Conservation (phyloP, 495 filamentous ascomycete species). For the Aspergillus nanangensis region DNA sequence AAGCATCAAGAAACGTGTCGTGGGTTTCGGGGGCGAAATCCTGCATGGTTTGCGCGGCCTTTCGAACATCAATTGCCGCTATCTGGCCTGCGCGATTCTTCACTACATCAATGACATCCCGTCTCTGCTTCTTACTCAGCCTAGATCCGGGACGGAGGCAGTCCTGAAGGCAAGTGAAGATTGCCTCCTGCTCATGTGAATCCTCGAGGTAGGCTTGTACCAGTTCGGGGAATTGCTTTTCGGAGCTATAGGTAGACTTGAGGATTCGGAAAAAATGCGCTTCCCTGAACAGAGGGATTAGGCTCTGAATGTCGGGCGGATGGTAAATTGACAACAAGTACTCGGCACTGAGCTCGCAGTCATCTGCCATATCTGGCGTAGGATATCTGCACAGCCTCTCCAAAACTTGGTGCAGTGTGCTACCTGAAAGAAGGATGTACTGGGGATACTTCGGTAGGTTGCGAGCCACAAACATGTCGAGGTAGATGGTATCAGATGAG, state of each 20-base stretch:
- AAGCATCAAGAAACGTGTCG: constrained; percentile 56
- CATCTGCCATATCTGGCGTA: constrained; percentile 74
- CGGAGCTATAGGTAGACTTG: constrained; percentile 78
- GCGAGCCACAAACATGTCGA: constrained; percentile 96
- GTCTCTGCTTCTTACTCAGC: constrained; percentile 67
- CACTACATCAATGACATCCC: constrained; percentile 70
- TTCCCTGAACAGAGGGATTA: constrained; percentile 72
- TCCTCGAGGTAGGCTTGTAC: constrained; percentile 85
- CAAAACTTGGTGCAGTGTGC: constrained; percentile 75
- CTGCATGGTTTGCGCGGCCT: constrained; percentile 66
- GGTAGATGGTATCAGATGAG: constrained; percentile 80
- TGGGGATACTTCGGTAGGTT: constrained; percentile 96
- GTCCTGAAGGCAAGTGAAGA: constrained; percentile 78
- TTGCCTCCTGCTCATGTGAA: constrained; percentile 59
- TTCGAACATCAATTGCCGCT: constrained; percentile 61
- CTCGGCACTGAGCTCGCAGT: constrained; percentile 92
- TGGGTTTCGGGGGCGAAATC: constrained; percentile 68
- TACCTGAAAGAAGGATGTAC: constrained; percentile 86
- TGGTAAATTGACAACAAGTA: constrained; percentile 92
- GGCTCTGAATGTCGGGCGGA: constrained; percentile 69
- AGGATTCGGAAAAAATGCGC: constrained; percentile 91
- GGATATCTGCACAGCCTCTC: constrained; percentile 81
- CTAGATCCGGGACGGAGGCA: constrained; percentile 70
- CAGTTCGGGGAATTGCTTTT: constrained; percentile 75
- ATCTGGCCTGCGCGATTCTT: constrained; percentile 63